These are phyloP conservation scores for Mycena vitilis DNA, from an alignment of 768 basidiomycete species.

Conservation along the genomic window DNA sequence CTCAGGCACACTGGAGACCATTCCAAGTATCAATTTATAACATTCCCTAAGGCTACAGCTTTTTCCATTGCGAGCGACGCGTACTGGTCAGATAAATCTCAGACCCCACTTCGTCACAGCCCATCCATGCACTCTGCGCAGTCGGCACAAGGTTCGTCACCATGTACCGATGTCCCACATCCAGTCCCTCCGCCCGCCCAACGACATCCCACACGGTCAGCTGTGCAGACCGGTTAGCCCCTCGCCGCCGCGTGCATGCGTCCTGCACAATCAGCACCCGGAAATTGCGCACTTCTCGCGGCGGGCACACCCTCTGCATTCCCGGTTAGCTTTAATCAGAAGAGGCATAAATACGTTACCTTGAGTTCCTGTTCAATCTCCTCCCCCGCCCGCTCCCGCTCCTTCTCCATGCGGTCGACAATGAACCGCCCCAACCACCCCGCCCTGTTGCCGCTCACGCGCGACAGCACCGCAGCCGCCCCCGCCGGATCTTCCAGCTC, in stretches of 20 bases:
- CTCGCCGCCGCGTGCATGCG: constrained; percentile 62
- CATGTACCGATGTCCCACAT: constrained; percentile 73
- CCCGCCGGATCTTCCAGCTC: constrained; percentile 69
- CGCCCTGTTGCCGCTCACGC: constrained; percentile 59
- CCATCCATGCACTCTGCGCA: constrained; percentile 79
- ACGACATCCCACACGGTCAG: constrained; percentile 88
- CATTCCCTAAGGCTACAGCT: constrained; percentile 21
- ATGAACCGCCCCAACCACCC: constrained; percentile 73
- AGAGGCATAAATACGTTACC: constrained; percentile 49
- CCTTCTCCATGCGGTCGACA: constrained; percentile 57
- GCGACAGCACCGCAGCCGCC: constrained; percentile 55
- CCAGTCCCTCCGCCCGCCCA: constrained; percentile 56
- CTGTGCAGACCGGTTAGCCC: constrained; percentile 72
- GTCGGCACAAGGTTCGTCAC: constrained; percentile 82
- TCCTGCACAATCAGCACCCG: constrained; percentile 78
- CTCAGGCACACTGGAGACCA: too few relatives aligned
- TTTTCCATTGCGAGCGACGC: constrained; percentile 73
- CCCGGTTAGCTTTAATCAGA: constrained; percentile 1
- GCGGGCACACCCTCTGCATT: constrained; percentile 69
- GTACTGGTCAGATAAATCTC: constrained; percentile 79
- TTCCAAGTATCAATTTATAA: too few relatives aligned
- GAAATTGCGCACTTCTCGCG: constrained; percentile 81
- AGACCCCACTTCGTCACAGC: constrained; percentile 55
- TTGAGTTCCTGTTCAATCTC: constrained; percentile 81
- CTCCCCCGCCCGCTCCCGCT: constrained; percentile 60